These are phyloP conservation scores for Lasiodiplodia sp. DNA, from an alignment of 2,329 filamentous ascomycete genomes.

Conservation along the genomic window DNA sequence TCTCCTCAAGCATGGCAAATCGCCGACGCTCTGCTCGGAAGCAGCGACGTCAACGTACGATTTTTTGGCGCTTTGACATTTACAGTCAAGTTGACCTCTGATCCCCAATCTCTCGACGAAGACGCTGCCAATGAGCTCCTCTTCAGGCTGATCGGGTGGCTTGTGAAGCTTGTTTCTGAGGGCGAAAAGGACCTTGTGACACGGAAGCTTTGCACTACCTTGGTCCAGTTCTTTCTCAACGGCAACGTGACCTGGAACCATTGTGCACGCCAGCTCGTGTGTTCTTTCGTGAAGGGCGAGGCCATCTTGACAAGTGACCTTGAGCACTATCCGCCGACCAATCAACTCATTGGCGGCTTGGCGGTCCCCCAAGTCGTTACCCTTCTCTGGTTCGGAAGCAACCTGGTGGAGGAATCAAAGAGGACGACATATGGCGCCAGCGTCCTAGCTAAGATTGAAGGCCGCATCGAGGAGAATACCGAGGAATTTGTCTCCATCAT, in stretches of 20 bases:
- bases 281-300: conserved; percentile 62
- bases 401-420: conserved; percentile 68
- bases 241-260: conserved; percentile 72
- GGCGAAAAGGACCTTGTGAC: conserved; percentile 60
- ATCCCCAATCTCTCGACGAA: conserved; percentile 37
- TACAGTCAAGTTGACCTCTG: conserved; percentile 83
- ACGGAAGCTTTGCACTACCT: conserved; percentile 78
- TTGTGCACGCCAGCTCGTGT: conserved; percentile 69
- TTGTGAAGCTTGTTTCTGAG: conserved; percentile 49
- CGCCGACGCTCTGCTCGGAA: conserved; percentile 75
- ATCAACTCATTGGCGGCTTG: conserved; percentile 56
- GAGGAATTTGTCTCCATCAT: conserved; percentile 22
- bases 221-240: conserved; percentile 78
- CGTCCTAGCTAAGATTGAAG: conserved; percentile 13
- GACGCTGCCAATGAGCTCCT: conserved; percentile 46
- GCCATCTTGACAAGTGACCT: conserved; percentile 59
- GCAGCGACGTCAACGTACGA: conserved; percentile 75
- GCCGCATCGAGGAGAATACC: conserved; percentile 19
- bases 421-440: conserved; percentile 14
- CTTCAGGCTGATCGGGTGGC: conserved; percentile 66
- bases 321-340: conserved; percentile 52
- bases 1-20: conserved; percentile 85
- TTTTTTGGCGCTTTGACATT: conserved; percentile 95
- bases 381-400: conserved; percentile 70
- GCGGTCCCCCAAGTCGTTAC: conserved; percentile 61